These are phyloP conservation scores for Debaryomyces hansenii DNA, from an alignment of 805 yeast genomes.

Conservation along the genomic window DNA sequence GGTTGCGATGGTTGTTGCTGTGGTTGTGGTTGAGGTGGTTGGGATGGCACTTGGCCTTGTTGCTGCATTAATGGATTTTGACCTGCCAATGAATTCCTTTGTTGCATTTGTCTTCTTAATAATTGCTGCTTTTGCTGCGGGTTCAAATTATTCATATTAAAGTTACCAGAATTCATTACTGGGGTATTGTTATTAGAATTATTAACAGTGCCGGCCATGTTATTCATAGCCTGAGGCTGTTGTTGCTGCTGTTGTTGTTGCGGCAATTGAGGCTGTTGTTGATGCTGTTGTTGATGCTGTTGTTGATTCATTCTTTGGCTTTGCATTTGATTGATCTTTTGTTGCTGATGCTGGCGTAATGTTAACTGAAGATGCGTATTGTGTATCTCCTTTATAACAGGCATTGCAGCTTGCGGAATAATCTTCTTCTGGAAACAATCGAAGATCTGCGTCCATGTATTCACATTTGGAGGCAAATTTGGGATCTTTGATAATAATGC, in stretches of 20 bases:
- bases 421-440: constrained; percentile 59
- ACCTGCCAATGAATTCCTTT: constrained; percentile 13
- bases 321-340: constrained; percentile 28
- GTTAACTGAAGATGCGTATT: constrained; percentile 63
- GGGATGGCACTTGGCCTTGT: constrained; percentile 30
- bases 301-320: constrained; percentile 12
- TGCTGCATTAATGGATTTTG: constrained; percentile 17
- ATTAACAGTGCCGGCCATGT: constrained; percentile 4
- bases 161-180: constrained; percentile 12
- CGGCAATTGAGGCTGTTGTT: constrained; percentile 13
- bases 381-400: constrained; percentile 65
- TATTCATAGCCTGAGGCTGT: constrained; percentile 6
- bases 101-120: constrained; percentile 37
- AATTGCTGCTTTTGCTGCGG: constrained; percentile 42
- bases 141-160: constrained; percentile 23
- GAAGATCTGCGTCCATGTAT: constrained; percentile 79
- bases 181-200: constrained; percentile 12
- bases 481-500: constrained; percentile 67
- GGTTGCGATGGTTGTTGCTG: constrained; percentile 23
- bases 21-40: constrained; percentile 29
- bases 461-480: constrained; percentile 71
- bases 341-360: constrained; percentile 49
- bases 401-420: constrained; percentile 58
- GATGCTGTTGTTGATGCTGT: constrained; percentile 10
- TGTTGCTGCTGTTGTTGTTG: constrained; percentile 11